Base-by-base conservation (phyloP, 1,284 basidiomycete species). In the Malassezia obtusa region DNA sequence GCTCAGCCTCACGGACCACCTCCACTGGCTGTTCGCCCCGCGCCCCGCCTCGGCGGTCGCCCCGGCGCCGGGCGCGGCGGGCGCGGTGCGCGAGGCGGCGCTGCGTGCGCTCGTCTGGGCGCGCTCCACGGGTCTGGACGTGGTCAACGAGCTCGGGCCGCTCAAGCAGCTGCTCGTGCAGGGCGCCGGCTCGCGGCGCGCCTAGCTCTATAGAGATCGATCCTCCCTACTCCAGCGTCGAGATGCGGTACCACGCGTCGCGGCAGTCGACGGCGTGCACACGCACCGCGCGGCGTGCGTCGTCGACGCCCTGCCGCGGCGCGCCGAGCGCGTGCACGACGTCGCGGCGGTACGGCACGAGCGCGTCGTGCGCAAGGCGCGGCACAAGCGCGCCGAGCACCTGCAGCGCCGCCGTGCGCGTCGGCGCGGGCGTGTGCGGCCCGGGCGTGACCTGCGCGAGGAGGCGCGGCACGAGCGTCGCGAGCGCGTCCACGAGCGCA, bases 401-500 rank as follows among this genome's bases (percentile, higher is more conserved):
- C 25, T 79, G 79, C 52, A 98, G 76, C 0, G 91, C 86, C 4
- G 83, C 79, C 1, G 81, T 78, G 26, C 91, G 82, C 10, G 89
- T 84, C 59, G 78, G 79, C 84, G 59, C 53, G 19, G 73, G 73
- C 8, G 67, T 61, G 19, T 60, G 55, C 8, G 60, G 32, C n/a
- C 55, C 61, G 0, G 40, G 36, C 19, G 41, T 25, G 36, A 56
- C 47, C 22, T 59, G 60, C 4, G 38, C 50, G 1, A 65, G 32
- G 7, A 73, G 59, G 21, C 57, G 48, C 0, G 64, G 36, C 10
- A 21, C 63, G 64, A 61, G 58, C n/a, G 52, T 36, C 17, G 45
- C 30, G 25, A 61, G 52, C 22, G 61, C 51, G 1, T 46, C 19
- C n/a, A 36, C 36, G n/a, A 63, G 52, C 11, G 61, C 37, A 0